Evolutionary conservation across 768 basidiomycete genomes (phyloP).

Genomic region (Leccinum variicolor): DNA sequence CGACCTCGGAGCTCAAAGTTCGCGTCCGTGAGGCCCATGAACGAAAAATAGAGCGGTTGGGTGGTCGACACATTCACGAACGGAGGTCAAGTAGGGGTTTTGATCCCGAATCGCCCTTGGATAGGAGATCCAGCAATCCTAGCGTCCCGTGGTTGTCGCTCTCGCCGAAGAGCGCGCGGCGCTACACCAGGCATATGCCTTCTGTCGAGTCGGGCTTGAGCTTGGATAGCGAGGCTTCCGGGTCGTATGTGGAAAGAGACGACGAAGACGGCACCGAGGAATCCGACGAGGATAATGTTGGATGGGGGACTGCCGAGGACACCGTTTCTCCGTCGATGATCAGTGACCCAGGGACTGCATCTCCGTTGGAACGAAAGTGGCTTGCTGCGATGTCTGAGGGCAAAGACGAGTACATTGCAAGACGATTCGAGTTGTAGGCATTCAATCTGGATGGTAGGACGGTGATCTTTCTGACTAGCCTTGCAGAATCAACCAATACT

Average conservation of each 20-base stretch:
- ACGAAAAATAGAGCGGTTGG: conserved; percentile 30
- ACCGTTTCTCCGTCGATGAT: conserved; percentile 63
- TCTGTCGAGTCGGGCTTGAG: conserved; percentile 43
- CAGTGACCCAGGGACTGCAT: conserved; percentile 78
- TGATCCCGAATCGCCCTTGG: conserved; percentile 19
- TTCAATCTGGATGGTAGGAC: neutral
- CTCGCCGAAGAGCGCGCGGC: conserved; percentile 52
- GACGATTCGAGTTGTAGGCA: conserved; percentile 75
- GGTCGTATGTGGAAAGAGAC: conserved; percentile 28
- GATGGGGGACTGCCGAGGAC: conserved; percentile 50
- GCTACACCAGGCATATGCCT: conserved; percentile 41
- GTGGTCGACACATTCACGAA: conserved; percentile 15
- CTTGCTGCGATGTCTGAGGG: conserved; percentile 87
- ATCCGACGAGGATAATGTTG: conserved; percentile 44
- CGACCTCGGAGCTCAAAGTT: conserved; percentile 70
- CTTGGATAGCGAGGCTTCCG: conserved; percentile 36
- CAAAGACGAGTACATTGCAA: conserved; percentile 64
- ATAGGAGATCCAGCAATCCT: conserved; percentile 13
- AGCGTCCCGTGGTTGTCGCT: conserved; percentile 48
- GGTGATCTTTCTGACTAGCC: neutral
- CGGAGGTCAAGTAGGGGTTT: conserved; percentile 17
- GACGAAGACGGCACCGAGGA: conserved; percentile 35
- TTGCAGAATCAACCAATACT: conserved; percentile 83
- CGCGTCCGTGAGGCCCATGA: conserved; percentile 52
- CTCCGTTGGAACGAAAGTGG: conserved; percentile 76